Evolutionary conservation across 805 yeast genomes (phyloP), one percentile per base, ranked within the genome.

Genomic region (Candida cerambycidarum): DNA sequence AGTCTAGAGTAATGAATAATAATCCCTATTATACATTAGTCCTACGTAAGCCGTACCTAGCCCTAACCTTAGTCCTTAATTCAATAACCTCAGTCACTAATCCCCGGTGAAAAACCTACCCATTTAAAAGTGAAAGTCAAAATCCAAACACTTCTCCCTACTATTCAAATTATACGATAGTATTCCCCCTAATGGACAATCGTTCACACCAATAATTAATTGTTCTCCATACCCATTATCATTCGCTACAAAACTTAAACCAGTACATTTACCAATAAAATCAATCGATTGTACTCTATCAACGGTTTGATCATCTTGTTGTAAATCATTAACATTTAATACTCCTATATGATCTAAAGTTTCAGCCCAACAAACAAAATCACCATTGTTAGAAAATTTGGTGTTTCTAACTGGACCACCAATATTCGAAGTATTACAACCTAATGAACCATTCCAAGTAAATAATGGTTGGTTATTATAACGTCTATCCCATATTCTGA

Each of bases 181-280:
- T 3, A 81, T 67, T 1, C 86, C 85, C 1, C 86, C 85, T 36
- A 76, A 65, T 0, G 77, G 69, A 33, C 69, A 65, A 54, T 81
- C 86, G 45, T 76, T 68, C 5, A 78, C 68, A 0, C 84, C 86
- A 3, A 80, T 62, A 4, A 78, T 63, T 39, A 81, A 62, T 35
- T 66, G 61, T 51, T 77, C 80, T 6, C 75, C 77, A 39, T 62
- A 59, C 4, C 70, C 75, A 38, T 62, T 58, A 12, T 71, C 76
- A 5, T 61, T 57, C 12, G 68, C 66, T 13, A 68, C 63, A 49
- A 79, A 76, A 34, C 70, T 71, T 37, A 79, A 63, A 3, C 85
- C 86, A 1, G 78, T 69, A 42, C 82, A 71, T 47, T 79, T 79
- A 0, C 86, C 86, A 51, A 79, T 71, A 46, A 76, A 69, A 31